Evolutionary conservation across 2,329 filamentous ascomycete species (phyloP), one percentile per base, ranked within the genome.

Genomic region (Alternaria ethzedia): DNA sequence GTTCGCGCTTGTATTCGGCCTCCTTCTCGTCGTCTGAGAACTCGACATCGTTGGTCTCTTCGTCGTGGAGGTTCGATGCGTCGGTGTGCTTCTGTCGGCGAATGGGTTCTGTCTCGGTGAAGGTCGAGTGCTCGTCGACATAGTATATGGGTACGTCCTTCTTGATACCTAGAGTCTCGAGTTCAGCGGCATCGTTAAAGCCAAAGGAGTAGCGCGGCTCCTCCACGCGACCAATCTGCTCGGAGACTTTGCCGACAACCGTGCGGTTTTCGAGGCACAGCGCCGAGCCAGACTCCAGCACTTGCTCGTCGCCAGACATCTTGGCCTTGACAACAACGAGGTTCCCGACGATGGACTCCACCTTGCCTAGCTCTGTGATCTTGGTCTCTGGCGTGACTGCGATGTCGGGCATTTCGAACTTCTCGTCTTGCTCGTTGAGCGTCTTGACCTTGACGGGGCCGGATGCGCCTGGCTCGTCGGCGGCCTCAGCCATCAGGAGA

Each of bases 1-100:
- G 66, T 65, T 76, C 73, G 57, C 78, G 78, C 73, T 82, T 96
- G 77, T 93, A 89, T 71, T 94, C 92, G 8, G 91, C 91, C 80
- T 99, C 96, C 70, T 92, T 91, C 81, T 99, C 96, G 73, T 99
- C 96, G 70, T 99, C 96, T 0, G 95, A 97, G 78, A 98, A 98
- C 76, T 98, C 96, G 71, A 93, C 87, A 77, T 98, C 95, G 41
- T 97, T 92, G 30, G 91, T 87, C 81, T 98, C 95, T 79, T 99
- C 96, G 70, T 98, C 96, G 79, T 97, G 91, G 58, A 97, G 86
- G 77, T 98, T 98, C 55, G 93, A 97, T 9, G 96, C 95, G 79
- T 99, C 96, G 10, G 93, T 96, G 63, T 94, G 93, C 82, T 97
- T 98, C 73, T 91, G 78, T 56, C 85, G 86, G 79, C 91, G 91